A percentile compares a stretch with the other conserved stretches of the same genome.
Evolutionary conservation across 176 grass and related monocot species (phyloP).

Genomic region (Eleusine coracana): DNA sequence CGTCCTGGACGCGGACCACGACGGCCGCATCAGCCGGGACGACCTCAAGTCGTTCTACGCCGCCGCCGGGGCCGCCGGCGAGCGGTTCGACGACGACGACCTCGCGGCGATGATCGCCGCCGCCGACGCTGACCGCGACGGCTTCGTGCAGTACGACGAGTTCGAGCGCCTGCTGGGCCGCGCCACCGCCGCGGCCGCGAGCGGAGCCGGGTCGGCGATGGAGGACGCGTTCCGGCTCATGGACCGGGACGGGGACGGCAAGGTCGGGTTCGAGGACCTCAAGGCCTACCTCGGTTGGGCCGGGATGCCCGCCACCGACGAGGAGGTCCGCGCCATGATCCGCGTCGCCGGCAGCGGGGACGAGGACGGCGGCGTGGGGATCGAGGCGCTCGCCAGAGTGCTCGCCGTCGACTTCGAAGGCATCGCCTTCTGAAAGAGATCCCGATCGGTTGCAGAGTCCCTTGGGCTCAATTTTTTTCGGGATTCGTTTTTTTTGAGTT

Average conservation of each 20-base stretch:
- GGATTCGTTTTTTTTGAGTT: background rate
- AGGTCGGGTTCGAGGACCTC: slow-evolving; percentile 90
- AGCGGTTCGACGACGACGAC: slow-evolving; percentile 67
- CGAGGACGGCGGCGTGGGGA: slow-evolving; percentile 47
- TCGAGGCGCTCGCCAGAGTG: slow-evolving; percentile 63
- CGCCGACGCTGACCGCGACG: slow-evolving; percentile 84
- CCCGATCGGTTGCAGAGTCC: background rate
- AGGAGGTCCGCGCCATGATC: slow-evolving; percentile 77
- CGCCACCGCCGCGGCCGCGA: background rate
- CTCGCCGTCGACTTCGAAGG: slow-evolving; percentile 54
- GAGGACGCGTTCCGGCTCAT: slow-evolving; percentile 88
- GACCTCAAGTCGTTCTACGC: slow-evolving; percentile 94
- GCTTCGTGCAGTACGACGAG: slow-evolving; percentile 87
- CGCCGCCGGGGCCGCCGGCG: slow-evolving; percentile 7
- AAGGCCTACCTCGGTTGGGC: slow-evolving; percentile 80
- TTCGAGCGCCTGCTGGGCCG: slow-evolving; percentile 79
- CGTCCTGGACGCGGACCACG: slow-evolving; percentile 85
- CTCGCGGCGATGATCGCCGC: slow-evolving; percentile 84
- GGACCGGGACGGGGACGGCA: slow-evolving; percentile 94
- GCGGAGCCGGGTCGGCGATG: slow-evolving; percentile 36
- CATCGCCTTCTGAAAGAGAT: slow-evolving; percentile 1
- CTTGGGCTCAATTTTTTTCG: background rate
- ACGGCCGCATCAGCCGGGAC: slow-evolving; percentile 90
- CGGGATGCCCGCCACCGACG: slow-evolving; percentile 72
- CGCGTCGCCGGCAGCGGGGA: slow-evolving; percentile 50